Evolutionary conservation across 129 eudicot genomes (phyloP).

Genomic region (Gnaphalium uliginosum): DNA sequence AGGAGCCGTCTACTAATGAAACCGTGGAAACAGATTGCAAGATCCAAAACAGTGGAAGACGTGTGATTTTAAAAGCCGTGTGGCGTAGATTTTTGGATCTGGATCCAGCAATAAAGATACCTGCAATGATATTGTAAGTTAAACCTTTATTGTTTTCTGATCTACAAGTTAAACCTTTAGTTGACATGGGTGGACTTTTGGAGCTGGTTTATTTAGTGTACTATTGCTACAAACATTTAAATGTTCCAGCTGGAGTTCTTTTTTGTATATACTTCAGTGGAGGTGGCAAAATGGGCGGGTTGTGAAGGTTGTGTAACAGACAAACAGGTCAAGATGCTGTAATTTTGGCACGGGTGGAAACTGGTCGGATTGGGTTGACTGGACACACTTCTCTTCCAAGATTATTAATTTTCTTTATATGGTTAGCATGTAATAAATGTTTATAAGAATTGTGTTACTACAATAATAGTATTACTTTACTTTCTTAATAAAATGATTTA

Average conservation of each 20-base stretch:
- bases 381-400: not conserved
- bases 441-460: not conserved
- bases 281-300: not conserved
- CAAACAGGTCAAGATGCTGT: not conserved
- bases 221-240: not conserved
- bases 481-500: not conserved
- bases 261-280: no score
- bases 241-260: not conserved
- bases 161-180: not conserved
- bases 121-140: slow-evolving; percentile 82
- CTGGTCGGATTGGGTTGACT: not conserved
- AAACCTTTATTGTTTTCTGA: not conserved
- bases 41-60: slow-evolving; percentile 45
- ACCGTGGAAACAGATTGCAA: slow-evolving; percentile 35
- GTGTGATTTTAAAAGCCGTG: slow-evolving; percentile 46
- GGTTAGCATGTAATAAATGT: not conserved
- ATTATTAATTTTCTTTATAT: not conserved
- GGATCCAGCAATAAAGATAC: slow-evolving; percentile 77
- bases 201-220: not conserved
- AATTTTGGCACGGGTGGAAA: not conserved
- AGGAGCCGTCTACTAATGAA: slow-evolving; percentile 32
- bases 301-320: not conserved
- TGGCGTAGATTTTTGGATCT: slow-evolving; percentile 55
- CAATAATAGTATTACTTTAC: not conserved
- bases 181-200: slow-evolving; percentile 10